These are phyloP conservation scores for Picea sitchensis DNA, from an alignment of 75 land plant genomes.

Conservation along the genomic window DNA sequence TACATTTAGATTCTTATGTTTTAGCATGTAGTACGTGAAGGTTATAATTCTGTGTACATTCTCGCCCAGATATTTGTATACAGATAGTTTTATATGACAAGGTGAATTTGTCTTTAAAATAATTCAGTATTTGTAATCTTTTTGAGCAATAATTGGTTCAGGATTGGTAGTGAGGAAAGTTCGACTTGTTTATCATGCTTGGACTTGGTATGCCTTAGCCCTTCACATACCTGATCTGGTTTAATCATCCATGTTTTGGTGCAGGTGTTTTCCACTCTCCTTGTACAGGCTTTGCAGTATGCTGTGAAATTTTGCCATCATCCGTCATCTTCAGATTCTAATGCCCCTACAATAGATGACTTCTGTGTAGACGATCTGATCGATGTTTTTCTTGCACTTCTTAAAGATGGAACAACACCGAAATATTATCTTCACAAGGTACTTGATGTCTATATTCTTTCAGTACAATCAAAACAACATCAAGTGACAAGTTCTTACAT, in stretches of 20 bases:
- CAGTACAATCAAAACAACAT: neutral
- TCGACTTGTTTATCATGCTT: no score
- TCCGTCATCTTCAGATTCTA: constrained; percentile 6
- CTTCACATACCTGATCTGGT: no score
- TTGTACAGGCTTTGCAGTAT: constrained; percentile 21
- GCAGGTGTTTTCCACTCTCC: constrained; percentile 29
- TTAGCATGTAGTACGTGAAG: no score
- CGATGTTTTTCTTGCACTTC: constrained; percentile 14
- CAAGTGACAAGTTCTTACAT: neutral
- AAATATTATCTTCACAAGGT: constrained; percentile 21
- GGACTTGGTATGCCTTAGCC: no score
- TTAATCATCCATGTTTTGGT: neutral
- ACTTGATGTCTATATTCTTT: neutral
- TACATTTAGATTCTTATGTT: no score
- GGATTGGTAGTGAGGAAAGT: no score
- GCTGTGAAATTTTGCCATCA: constrained; percentile 17
- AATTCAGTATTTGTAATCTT: no score
- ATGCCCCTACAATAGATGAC: constrained; percentile 1
- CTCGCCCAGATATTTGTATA: no score
- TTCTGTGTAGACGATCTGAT: constrained; percentile 17
- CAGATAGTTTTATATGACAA: no score
- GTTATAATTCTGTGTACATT: no score
- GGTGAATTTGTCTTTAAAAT: no score
- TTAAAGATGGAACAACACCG: constrained; percentile 15
- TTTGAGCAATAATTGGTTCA: no score